Evolutionary conservation across 345 rosid species (phyloP), one percentile per base, ranked within the genome.

Genomic region (Rhodamnia argentea): DNA sequence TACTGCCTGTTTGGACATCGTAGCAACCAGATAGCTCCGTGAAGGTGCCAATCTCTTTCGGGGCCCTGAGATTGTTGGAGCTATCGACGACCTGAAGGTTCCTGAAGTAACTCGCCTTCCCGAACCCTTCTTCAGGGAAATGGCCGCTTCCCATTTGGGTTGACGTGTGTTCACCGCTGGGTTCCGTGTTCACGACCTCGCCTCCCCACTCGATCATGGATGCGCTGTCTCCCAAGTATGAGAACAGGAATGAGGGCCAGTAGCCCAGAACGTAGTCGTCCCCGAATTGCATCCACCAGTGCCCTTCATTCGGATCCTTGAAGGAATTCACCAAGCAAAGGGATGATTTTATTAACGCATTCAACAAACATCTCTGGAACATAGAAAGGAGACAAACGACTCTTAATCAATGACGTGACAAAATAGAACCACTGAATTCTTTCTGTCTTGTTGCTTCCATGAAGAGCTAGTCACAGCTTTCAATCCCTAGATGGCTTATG

Each of bases 171-270:
- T 86, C 82, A n/a, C 92, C 94, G 18, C 62, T 82, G 7, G 90
- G 83, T 47, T 90, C 88, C 14, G 91, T 88, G 88, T 92, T 92
- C 82, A 92, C 94, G 5, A 92, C 92, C 86, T 92, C 92, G 27
- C 94, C 94, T 88, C 94, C 94, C 94, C 92, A 92, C 82, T 90
- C 92, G 27, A 92, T 91, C 94, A 91, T 92, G 13, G 94, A 87
- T 6, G 94, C 94, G 50, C 92, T 90, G 52, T 92, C 94, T 40
- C 90, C 92, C 26, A 92, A 74, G 91, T 92, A 91, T 29, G 94
- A 90, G 91, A 92, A 92, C 24, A 92, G 88, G 89, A 90, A 90
- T 6, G 94, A 90, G 23, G 94, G 94, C 94, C 92, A 92, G 26
- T 92, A 92, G 23, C 94, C 94, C 83, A 92, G 59, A 52, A 90